Evolutionary conservation across 1,284 basidiomycete genomes (phyloP), one percentile per base, ranked within the genome.

Genomic region (Melampsora occidentalis): DNA sequence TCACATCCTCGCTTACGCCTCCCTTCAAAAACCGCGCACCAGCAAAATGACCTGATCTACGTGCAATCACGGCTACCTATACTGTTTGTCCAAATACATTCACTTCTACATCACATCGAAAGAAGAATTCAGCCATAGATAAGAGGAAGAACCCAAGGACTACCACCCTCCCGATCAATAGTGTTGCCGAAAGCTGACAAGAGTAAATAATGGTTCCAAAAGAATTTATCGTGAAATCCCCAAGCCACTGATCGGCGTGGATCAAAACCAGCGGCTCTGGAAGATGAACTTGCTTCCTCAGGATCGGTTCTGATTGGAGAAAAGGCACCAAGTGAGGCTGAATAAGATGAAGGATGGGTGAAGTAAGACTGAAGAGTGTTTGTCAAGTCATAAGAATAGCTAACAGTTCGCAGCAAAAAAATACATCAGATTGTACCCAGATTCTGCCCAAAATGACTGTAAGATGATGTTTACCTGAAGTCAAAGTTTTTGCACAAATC

Each of bases 401-500:
- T 95, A 79, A 46, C 25, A 65, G 48, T 35, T 35, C 9, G 33
- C 22, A 31, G 33, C 35, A 53, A 39, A n/a, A 57, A n/a, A 61
- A n/a, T n/a, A 22, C 46, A 3, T n/a, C 80, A 39, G 77, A 9
- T 25, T 20, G 39, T 46, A 69, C 22, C 59, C 69, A 0, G 20
- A 7, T n/a, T 20, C 16, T 10, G 0, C 18, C 1, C 9, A 48
- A 16, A n/a, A 18, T 63, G 22, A 0, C n/a, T n/a, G n/a, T 35
- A 53, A 5, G 46, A 2, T 46, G 28, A 2, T 69, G 72, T 82
- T 69, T 80, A 95, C 92, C 93, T 95, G 84, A 99, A 98, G 85
- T 99, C 84, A n/a, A n/a, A n/a, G n/a, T 99, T 98, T 85, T 98
- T 98, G 67, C 91, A 91, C 85, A 99, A 88, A 81, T 99, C 96